Conservation (phyloP, 1,284 basidiomycete genomes). For the Fomes fomentarius region DNA sequence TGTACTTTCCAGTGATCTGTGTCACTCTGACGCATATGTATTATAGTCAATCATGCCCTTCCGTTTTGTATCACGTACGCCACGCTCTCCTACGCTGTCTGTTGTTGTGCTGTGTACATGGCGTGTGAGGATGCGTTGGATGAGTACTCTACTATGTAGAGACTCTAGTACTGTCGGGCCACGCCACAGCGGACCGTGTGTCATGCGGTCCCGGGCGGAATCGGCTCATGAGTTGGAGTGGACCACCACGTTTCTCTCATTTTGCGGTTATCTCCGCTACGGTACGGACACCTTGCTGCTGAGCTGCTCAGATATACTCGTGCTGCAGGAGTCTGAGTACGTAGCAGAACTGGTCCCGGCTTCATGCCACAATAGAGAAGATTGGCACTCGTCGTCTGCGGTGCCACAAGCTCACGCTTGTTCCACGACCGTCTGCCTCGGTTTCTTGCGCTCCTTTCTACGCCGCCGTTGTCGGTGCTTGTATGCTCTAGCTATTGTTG, state of each 20-base stretch:
- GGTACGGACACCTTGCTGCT: slow-evolving; percentile 6
- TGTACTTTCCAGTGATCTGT: slow-evolving; percentile 30
- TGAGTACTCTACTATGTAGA: no score
- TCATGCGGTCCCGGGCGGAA: slow-evolving; percentile 9
- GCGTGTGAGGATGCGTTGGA: background rate
- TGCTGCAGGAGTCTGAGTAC: slow-evolving; percentile 5
- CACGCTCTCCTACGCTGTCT: background rate
- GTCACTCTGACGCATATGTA: background rate
- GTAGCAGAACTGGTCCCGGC: slow-evolving; percentile 3
- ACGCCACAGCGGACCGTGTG: slow-evolving; percentile 6
- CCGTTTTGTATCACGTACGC: background rate
- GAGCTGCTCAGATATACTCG: slow-evolving; percentile 6
- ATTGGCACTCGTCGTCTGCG: slow-evolving; percentile 10
- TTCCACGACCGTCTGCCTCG: slow-evolving; percentile 14
- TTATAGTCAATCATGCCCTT: background rate
- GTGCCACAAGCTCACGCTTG: slow-evolving; percentile 17
- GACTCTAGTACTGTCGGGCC: background rate
- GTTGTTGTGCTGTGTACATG: background rate
- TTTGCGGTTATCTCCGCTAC: slow-evolving; percentile 4
- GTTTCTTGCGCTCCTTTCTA: background rate
- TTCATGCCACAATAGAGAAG: slow-evolving; percentile 11
- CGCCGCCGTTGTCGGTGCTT: slow-evolving; percentile 5
- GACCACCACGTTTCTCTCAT: slow-evolving; percentile 18
- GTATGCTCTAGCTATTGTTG: slow-evolving; percentile 6
- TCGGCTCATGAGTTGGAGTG: slow-evolving; percentile 11